phyloP scores from a whole-genome alignment of 495 filamentous ascomycete species.

The Penicillium angulare region DNA sequence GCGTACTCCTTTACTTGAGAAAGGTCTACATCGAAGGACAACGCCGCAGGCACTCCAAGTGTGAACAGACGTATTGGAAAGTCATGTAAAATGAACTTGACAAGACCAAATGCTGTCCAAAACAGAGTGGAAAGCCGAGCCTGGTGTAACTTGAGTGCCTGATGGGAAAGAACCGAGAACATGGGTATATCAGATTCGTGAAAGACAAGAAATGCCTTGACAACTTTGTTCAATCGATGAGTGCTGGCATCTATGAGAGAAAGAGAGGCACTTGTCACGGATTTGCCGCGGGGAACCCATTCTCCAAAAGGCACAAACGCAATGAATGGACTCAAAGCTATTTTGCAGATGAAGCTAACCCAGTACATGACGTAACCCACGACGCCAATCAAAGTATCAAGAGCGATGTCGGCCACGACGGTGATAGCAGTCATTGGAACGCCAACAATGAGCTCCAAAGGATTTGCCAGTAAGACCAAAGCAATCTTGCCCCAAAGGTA shows the following conservation, averaged over 20 bases:
- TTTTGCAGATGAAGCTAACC: constrained; percentile 42
- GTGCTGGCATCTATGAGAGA: constrained; percentile 49
- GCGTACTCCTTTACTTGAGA: constrained; percentile 12
- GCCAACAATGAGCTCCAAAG: constrained; percentile 63
- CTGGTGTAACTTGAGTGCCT: constrained; percentile 52
- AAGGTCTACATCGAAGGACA: constrained; percentile 17
- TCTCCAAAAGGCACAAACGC: constrained; percentile 41
- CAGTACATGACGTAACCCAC: constrained; percentile 57
- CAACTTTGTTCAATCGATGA: constrained; percentile 42
- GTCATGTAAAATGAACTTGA: constrained; percentile 38
- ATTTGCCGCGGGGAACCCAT: constrained; percentile 36
- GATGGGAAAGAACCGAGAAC: constrained; percentile 62
- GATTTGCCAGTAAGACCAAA: constrained; percentile 76
- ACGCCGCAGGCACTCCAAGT: constrained; percentile 19
- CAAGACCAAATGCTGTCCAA: constrained; percentile 13
- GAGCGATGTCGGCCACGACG: constrained; percentile 65
- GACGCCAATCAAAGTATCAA: constrained; percentile 58
- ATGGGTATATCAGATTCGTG: constrained; percentile 57
- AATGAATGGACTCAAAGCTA: constrained; percentile 44
- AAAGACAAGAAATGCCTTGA: constrained; percentile 43
- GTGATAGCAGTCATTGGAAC: constrained; percentile 70
- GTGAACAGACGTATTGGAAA: constrained; percentile 37
- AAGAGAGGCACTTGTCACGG: constrained; percentile 44
- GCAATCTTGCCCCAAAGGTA: constrained; percentile 87
- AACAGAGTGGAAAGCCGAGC: constrained; percentile 32